Evolutionary conservation across 257 asterid genomes (phyloP).

Genomic region (Solanum bukasovii): DNA sequence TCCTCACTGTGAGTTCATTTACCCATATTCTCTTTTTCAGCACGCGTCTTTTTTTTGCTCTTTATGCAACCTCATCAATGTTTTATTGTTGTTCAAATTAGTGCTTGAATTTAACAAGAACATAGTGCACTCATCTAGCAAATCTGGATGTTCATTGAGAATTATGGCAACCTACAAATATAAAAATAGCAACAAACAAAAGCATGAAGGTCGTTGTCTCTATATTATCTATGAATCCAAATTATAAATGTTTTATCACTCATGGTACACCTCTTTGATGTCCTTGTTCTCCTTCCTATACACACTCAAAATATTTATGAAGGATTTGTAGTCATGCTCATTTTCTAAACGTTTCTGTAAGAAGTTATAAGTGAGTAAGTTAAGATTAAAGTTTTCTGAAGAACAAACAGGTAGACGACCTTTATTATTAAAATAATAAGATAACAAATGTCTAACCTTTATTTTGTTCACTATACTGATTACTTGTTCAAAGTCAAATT

Average conservation of each 20-base stretch:
- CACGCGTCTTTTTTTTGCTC: not conserved
- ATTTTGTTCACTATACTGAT: slow-evolving; percentile 79
- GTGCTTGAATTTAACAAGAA: slow-evolving; percentile 21
- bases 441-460: slow-evolving; percentile 40
- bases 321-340: slow-evolving; percentile 79
- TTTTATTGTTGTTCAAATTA: not conserved
- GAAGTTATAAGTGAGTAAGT: not conserved
- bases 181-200: not conserved
- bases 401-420: not conserved
- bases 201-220: not conserved
- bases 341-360: slow-evolving; percentile 70
- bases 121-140: slow-evolving; percentile 83
- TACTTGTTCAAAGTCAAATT: slow-evolving; percentile 73
- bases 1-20: slow-evolving; percentile 16
- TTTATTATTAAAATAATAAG: not conserved
- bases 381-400: not conserved
- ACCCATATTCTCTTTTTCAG: not conserved
- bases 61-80: not conserved
- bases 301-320: slow-evolving; percentile 86
- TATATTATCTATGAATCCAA: not conserved
- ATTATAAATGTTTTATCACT: slow-evolving; percentile 20
- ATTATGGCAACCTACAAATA: slow-evolving; percentile 64
- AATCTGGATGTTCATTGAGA: slow-evolving; percentile 74
- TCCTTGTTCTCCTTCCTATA: slow-evolving; percentile 83
- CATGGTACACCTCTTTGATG: slow-evolving; percentile 72